phyloP scores from a whole-genome alignment of 2,329 filamentous ascomycete species.

The Drechslera avenae region DNA sequence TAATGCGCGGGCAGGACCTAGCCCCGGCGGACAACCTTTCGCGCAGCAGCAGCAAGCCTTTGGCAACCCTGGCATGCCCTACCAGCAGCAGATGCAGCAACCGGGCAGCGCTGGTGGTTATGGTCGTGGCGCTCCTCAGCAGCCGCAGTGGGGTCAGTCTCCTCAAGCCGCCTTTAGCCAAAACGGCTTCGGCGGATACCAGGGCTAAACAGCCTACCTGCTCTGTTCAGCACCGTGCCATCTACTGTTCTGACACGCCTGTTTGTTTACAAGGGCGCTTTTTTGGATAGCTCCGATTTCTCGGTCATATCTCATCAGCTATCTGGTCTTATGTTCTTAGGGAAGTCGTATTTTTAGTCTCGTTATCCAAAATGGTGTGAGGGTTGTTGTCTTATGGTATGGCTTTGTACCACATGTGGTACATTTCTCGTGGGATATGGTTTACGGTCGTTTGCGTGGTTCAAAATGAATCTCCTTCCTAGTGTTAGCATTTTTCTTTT shows the following conservation, averaged over 20 bases:
- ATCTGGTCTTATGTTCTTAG: slow-evolving; percentile 40
- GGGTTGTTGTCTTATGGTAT: slow-evolving; percentile 26
- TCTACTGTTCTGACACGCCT: slow-evolving; percentile 42
- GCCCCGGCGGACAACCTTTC: slow-evolving; percentile 68
- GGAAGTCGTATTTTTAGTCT: slow-evolving; percentile 33
- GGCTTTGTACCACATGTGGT: slow-evolving; percentile 31
- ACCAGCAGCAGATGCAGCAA: slow-evolving; percentile 53
- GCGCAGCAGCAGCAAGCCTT: slow-evolving; percentile 61
- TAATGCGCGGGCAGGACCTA: slow-evolving; percentile 56
- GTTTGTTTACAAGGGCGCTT: slow-evolving; percentile 42
- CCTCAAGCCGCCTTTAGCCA: slow-evolving; percentile 53
- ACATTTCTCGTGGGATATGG: slow-evolving; percentile 32
- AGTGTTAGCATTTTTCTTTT: slow-evolving; percentile 22
- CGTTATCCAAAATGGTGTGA: slow-evolving; percentile 34
- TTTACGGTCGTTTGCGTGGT: slow-evolving; percentile 26
- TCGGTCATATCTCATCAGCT: slow-evolving; percentile 37
- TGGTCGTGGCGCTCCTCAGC: slow-evolving; percentile 70
- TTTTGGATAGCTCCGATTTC: slow-evolving; percentile 46
- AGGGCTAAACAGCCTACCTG: slow-evolving; percentile 53
- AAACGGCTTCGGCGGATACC: slow-evolving; percentile 65
- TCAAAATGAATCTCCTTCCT: slow-evolving; percentile 36
- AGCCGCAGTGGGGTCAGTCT: slow-evolving; percentile 60
- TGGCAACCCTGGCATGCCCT: slow-evolving; percentile 61
- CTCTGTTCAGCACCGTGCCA: slow-evolving; percentile 35
- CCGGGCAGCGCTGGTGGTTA: slow-evolving; percentile 78